Evolutionary conservation across 129 eudicot genomes (phyloP).

Genomic region (Arctium lappa): DNA sequence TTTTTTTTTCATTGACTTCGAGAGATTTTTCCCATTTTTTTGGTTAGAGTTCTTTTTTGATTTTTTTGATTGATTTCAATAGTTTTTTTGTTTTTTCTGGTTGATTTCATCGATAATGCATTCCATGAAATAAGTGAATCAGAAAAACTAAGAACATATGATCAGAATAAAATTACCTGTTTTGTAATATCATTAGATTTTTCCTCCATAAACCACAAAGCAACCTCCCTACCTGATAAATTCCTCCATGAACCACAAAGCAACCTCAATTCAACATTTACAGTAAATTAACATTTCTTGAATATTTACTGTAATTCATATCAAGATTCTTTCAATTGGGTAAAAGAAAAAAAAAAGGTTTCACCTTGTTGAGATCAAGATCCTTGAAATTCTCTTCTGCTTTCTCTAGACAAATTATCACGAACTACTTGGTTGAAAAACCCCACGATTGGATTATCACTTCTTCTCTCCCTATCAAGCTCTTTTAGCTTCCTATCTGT

Average conservation of each 20-base stretch:
- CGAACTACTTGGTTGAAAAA: conserved; percentile 55
- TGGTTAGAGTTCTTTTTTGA: no score
- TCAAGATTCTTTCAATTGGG: neutral
- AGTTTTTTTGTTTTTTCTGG: no score
- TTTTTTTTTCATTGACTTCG: no score
- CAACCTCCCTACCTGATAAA: conserved; percentile 82
- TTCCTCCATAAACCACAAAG: conserved; percentile 97
- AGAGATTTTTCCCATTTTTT: no score
- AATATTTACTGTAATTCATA: neutral
- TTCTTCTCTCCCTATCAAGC: conserved; percentile 64
- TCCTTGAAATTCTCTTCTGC: conserved; percentile 84
- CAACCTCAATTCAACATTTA: conserved; percentile 43
- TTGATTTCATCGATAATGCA: neutral
- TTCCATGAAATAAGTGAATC: neutral
- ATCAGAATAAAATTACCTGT: conserved; percentile 52
- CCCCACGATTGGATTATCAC: conserved; percentile 48
- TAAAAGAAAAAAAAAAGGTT: neutral
- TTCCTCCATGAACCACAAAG: conserved; percentile 91
- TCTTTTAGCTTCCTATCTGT: conserved; percentile 87
- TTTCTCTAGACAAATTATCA: conserved; percentile 52
- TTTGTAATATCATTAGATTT: conserved; percentile 67
- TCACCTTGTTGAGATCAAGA: conserved; percentile 97
- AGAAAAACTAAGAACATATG: neutral
- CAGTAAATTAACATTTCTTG: neutral
- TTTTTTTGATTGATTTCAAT: no score